Base-by-base conservation (phyloP, 2,329 filamentous ascomycete species). In the Corinectria fuckeliana region DNA sequence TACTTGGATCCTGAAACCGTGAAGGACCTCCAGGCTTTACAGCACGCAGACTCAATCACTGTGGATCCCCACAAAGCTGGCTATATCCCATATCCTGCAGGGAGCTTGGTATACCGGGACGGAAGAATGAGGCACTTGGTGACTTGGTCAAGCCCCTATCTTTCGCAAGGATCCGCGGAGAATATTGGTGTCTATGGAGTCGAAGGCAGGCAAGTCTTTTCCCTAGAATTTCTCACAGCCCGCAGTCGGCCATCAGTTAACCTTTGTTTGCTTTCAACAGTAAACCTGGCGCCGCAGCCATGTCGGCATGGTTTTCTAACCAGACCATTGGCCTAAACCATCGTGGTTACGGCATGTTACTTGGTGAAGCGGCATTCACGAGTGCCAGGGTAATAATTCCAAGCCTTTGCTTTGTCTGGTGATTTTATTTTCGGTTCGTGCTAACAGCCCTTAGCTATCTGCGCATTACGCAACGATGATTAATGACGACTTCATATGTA, bases 41-140 rank as follows among this genome's bases (percentile, higher is more conserved):
- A 72, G 14, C 63, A 75, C 10, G 76, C 76, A 2, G 79, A 82
- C 64, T 80, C 77, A 0, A 77, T 81, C 28, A 82, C 80, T 0
- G 76, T 82, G 6, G 80, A 83, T 56, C 80, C 80, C 0, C 78
- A 82, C 58, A 82, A 82, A 56, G 73, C 77, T 2, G 80, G 78
- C 0, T 81, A 82, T 39, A 78, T 81, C 23, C 77, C 76, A 0
- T 82, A 82, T 54, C 80, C 80, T 0, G 78, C 78, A 0, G 79
- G 80, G 4, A 75, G 75, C 1, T 57, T 82, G n/a, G 75, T 74
- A 5, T 82, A 82, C 49, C 71, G 75, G 1, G 80, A 82, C 44
- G 78, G 72, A 1, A 65, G 79, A 1, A 80, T 81, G 76, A 69
- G 76, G 26, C 75, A 74, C 56, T 55, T 80, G 4, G 74, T 82